These are phyloP conservation scores for Monilinia laxa DNA, from an alignment of 2,329 filamentous ascomycete species.

Conservation along the genomic window DNA sequence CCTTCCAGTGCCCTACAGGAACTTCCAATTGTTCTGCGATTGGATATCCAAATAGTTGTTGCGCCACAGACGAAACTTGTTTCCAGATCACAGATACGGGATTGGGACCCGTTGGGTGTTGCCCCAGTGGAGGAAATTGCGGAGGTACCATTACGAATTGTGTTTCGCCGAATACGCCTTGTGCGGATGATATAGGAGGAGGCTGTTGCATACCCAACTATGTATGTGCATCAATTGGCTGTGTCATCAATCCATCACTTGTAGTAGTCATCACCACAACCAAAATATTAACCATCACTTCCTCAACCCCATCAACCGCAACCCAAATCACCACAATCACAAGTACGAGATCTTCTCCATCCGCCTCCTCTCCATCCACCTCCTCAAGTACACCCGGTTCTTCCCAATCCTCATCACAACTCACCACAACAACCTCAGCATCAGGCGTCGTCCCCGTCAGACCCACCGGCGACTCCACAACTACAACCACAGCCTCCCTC, in stretches of 20 bases:
- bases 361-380: constrained; percentile 1
- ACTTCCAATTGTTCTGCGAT: constrained; percentile 65
- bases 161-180: constrained; percentile 60
- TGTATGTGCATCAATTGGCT: constrained; percentile 67
- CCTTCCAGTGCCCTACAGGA: constrained; percentile 64
- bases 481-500: constrained; percentile 41
- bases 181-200: constrained; percentile 63
- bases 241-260: constrained; percentile 45
- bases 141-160: constrained; percentile 63
- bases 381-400: constrained; percentile 12
- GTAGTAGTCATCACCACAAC: constrained; percentile 31
- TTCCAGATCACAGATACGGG: constrained; percentile 61
- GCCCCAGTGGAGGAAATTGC: constrained; percentile 64
- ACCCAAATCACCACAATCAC: constrained; percentile 40
- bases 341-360: constrained; percentile 10
- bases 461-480: constrained; percentile 46
- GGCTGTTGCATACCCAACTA: constrained; percentile 76
- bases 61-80: constrained; percentile 64
- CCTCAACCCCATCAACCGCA: constrained; percentile 17
- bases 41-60: constrained; percentile 70
- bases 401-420: constrained; percentile 42
- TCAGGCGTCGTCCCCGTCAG: constrained; percentile 49
- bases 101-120: constrained; percentile 72
- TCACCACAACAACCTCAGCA: constrained; percentile 43
- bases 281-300: constrained; percentile 26